Base-by-base conservation (phyloP, 495 filamentous ascomycete species). In the Aspergillus olivimuriae region DNA sequence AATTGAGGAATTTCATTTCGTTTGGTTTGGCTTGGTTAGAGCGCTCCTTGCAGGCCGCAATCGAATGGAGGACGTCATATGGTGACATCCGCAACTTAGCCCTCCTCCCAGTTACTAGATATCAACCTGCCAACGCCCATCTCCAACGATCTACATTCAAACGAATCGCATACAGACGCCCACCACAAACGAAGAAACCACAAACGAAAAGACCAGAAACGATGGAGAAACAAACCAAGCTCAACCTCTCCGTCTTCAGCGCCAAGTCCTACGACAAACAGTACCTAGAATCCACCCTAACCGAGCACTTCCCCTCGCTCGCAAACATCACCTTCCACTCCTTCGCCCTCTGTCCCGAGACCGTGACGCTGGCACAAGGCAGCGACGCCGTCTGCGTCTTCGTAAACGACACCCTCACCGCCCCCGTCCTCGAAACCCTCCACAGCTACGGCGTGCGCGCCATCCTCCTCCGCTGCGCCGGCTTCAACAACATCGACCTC, bases 401-500 rank as follows among this genome's bases (percentile, higher is more conserved):
- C 57, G 83, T 86, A 44, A 86, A 86, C 65, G 82, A 86, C 62
- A 64, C 53, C 4, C 68, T 83, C 28, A 53, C 69, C 44, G 68
- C 52, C 3, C 46, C 53, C 2, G 78, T 84, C 37, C 66, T 84
- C 22, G 48, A 60, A 32, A 62, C 66, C 7, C 67, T 84, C 2
- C 58, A 69, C 48, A 43, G 41, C 4, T 34, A 48, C 38, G 77
- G 78, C 46, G 66, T 79, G 7, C 73, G 70, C 24, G 75, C 76
- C 19, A 63, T 82, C 50, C 69, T 82, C 15, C 74, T 86, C 38
- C 80, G 83, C 52, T 86, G 83, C 61, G 82, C 82, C 1, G 82
- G 83, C 24, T 84, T 70, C 69, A 86, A 86, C 58, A 81, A 84
- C 55, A 71, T 86, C 44, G 76, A 85, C 54, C 69, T 86, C 11